phyloP scores from a whole-genome alignment of 495 filamentous ascomycete species.

The Venustampulla echinocandica region DNA sequence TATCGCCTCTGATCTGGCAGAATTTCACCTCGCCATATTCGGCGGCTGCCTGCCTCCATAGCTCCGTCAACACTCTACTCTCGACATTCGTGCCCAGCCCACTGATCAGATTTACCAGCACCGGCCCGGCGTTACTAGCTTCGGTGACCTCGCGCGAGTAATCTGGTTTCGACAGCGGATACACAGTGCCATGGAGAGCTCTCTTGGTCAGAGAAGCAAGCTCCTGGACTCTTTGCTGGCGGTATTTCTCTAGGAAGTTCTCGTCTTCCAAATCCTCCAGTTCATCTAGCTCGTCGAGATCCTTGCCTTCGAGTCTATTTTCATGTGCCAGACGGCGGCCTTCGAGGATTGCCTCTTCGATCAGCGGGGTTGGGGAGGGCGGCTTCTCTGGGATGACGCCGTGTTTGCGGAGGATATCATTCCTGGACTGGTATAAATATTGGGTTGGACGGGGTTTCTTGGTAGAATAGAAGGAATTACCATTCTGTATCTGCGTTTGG shows the following conservation, averaged over 20 bases:
- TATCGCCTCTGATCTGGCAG: conserved; percentile 84
- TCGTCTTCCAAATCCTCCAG: conserved; percentile 92
- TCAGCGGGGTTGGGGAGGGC: conserved; percentile 83
- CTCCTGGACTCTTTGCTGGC: conserved; percentile 76
- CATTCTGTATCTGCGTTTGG: conserved; percentile 98
- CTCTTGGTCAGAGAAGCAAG: conserved; percentile 63
- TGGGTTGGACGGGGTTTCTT: not conserved
- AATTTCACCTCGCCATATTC: conserved; percentile 95
- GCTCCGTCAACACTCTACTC: conserved; percentile 67
- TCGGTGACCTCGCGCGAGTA: conserved; percentile 91
- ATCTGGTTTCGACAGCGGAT: conserved; percentile 87
- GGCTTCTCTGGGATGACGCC: conserved; percentile 94
- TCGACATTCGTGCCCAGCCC: conserved; percentile 69
- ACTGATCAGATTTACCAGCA: conserved; percentile 82
- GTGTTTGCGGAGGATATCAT: conserved; percentile 96
- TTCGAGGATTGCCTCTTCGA: conserved; percentile 88
- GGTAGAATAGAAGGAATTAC: conserved; percentile 35
- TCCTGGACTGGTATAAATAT: conserved; percentile 48
- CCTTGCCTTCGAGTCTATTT: conserved; percentile 86
- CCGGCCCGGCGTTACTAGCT: conserved; percentile 59
- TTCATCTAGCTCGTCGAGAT: conserved; percentile 84
- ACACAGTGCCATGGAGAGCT: conserved; percentile 78
- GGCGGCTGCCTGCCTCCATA: conserved; percentile 77
- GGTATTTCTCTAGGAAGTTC: conserved; percentile 76
- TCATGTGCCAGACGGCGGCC: conserved; percentile 74